Percentiles rank a stretch among this genome's conserved stretches.
Conservation (phyloP, 305 asterid genomes). For the Solanum chacoense region DNA sequence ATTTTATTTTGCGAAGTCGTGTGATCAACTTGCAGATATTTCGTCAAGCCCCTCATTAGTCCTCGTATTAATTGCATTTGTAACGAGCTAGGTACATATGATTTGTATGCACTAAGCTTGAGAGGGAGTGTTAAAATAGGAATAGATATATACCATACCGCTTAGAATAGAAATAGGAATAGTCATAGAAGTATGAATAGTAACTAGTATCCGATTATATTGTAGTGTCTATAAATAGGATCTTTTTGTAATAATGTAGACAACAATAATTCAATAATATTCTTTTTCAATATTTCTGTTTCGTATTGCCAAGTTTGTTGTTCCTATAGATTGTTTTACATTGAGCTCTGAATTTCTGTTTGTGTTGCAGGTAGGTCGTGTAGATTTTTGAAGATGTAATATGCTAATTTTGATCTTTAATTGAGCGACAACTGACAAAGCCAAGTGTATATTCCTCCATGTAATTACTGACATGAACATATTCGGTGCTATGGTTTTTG, state of each 20-base stretch:
- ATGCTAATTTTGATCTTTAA: neutral
- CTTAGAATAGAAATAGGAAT: neutral
- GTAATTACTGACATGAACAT: neutral
- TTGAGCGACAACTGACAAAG: neutral
- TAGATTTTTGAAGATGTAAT: neutral
- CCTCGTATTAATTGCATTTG: neutral
- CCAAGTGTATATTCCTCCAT: constrained; percentile 1
- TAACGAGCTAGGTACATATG: neutral
- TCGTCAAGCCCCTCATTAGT: neutral
- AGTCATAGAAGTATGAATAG: neutral
- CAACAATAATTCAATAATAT: neutral
- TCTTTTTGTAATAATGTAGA: neutral
- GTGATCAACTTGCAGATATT: neutral
- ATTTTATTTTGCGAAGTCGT: neutral
- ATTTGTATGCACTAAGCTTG: neutral
- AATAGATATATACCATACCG: too few species aligned
- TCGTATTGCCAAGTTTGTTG: neutral
- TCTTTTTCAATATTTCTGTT: neutral
- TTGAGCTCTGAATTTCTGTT: neutral
- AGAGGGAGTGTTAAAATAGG: neutral
- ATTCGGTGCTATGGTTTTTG: neutral
- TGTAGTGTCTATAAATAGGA: neutral
- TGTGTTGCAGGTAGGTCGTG: constrained; percentile 2
- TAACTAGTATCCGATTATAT: neutral
- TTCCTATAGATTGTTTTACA: neutral